Percentiles rank a stretch among this genome's conserved stretches.
phyloP scores from a whole-genome alignment of 306 rosid genomes.

The Gillenia trifoliata region DNA sequence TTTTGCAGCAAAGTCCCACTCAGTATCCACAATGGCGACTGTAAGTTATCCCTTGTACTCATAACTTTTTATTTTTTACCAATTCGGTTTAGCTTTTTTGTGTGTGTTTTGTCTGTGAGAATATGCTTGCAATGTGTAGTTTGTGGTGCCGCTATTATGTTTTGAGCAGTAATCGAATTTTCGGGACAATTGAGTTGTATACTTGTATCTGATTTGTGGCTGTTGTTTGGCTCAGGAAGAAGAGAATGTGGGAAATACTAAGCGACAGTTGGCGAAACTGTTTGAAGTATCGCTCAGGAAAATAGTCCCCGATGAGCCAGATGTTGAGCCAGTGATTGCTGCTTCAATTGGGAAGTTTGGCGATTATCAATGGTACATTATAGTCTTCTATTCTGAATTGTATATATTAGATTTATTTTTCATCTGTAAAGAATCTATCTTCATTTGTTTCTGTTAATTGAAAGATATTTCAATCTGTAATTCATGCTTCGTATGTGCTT shows the following conservation, averaged over 20 bases:
- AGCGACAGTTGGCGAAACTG: conserved; percentile 54
- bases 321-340: conserved; percentile 59
- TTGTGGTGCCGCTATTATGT: background rate
- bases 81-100: background rate
- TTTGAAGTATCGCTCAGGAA: conserved; percentile 59
- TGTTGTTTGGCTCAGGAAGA: conserved; percentile 44
- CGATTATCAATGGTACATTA: conserved; percentile 78
- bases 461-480: background rate
- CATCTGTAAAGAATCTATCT: background rate
- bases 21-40: conserved; percentile 49
- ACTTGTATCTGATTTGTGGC: background rate
- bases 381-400: background rate
- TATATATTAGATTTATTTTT: background rate
- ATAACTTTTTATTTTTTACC: background rate
- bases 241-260: conserved; percentile 51
- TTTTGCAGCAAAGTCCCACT: conserved; percentile 34
- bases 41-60: conserved; percentile 32
- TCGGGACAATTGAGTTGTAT: background rate
- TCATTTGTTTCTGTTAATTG: background rate
- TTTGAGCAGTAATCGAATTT: background rate
- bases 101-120: background rate
- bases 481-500: background rate
- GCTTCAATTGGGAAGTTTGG: conserved; percentile 59
- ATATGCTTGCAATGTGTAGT: background rate
- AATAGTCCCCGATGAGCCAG: conserved; percentile 49